These are phyloP conservation scores for Termitomyces sp. DNA, from an alignment of 768 basidiomycete species.

Conservation along the genomic window DNA sequence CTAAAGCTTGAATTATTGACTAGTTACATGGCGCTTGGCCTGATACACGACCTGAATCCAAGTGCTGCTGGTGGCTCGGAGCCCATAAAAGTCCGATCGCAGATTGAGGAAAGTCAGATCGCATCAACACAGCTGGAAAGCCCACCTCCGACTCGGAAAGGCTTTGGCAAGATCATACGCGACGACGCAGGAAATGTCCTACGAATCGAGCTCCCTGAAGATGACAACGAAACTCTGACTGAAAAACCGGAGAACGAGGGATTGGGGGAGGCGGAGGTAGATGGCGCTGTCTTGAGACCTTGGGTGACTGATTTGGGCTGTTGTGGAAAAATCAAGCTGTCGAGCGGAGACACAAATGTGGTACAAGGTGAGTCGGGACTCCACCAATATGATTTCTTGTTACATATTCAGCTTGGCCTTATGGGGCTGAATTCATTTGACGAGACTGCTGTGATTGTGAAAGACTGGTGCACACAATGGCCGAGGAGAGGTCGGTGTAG, in stretches of 20 bases:
- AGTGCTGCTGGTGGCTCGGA: constrained; percentile 66
- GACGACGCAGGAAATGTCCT: constrained; percentile 75
- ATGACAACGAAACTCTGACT: constrained; percentile 31
- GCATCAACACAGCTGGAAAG: constrained; percentile 13
- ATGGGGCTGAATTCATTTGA: constrained; percentile 2
- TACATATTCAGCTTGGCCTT: constrained; percentile 10
- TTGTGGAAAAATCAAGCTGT: constrained; percentile 15
- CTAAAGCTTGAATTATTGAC: not conserved
- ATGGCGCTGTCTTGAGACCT: constrained; percentile 23
- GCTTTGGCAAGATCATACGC: constrained; percentile 77
- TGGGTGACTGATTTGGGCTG: constrained; percentile 36
- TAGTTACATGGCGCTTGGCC: constrained; percentile 77
- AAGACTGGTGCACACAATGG: constrained; percentile 3
- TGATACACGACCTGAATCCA: constrained; percentile 64
- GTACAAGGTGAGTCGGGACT: constrained; percentile 27
- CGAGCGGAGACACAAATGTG: constrained; percentile 19
- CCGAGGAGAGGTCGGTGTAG: constrained; percentile 3
- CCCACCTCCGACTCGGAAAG: constrained; percentile 38
- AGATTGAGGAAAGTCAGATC: constrained; percentile 7
- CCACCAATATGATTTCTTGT: not conserved
- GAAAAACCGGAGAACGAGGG: constrained; percentile 34
- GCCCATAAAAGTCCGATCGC: constrained; percentile 18
- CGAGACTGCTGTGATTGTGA: not conserved
- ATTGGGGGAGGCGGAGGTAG: constrained; percentile 29
- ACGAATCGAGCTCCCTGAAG: constrained; percentile 59